phyloP scores from a whole-genome alignment of 352 stramenopile species.

The Pythium pyrilobum region DNA sequence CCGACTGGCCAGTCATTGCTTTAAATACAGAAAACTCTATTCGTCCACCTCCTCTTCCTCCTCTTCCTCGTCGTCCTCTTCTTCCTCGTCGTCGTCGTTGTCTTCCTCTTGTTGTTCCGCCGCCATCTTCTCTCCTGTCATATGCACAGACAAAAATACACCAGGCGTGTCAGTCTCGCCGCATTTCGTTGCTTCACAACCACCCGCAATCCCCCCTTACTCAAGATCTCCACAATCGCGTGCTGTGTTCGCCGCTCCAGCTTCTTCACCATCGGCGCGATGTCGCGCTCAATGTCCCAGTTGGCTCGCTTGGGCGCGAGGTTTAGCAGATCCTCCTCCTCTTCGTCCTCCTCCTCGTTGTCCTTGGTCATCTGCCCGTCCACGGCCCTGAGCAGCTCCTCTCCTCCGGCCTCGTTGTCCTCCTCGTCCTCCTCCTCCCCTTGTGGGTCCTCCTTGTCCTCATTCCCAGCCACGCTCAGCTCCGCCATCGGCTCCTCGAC shows the following conservation, averaged over 20 bases:
- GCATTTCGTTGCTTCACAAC: no score
- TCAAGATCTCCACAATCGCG: conserved; percentile 81
- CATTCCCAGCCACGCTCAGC: not conserved
- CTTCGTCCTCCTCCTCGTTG: conserved; percentile 13
- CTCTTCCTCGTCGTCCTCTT: conserved; percentile 40
- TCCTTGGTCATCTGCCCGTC: conserved; percentile 17
- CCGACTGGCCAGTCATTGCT: not conserved
- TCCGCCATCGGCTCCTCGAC: conserved; percentile 13
- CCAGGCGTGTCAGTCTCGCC: no score
- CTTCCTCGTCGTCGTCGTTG: conserved; percentile 50
- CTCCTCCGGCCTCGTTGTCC: conserved; percentile 12
- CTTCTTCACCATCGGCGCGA: conserved; percentile 84
- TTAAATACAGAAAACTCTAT: conserved; percentile 4
- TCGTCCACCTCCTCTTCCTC: conserved; percentile 15
- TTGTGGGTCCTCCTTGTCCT: not conserved
- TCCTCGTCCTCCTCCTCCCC: conserved; percentile 19
- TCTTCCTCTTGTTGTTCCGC: conserved; percentile 59
- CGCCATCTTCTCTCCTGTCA: conserved; percentile 78
- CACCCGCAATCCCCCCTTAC: no score
- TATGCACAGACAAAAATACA: no score
- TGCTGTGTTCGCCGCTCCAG: conserved; percentile 82
- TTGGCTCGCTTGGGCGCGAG: conserved; percentile 81
- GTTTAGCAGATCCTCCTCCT: conserved; percentile 59
- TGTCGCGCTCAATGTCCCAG: conserved; percentile 85
- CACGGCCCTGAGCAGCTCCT: conserved; percentile 8